These are phyloP conservation scores for Ophiostoma australiae DNA, from an alignment of 2,329 filamentous ascomycete genomes.

Conservation along the genomic window DNA sequence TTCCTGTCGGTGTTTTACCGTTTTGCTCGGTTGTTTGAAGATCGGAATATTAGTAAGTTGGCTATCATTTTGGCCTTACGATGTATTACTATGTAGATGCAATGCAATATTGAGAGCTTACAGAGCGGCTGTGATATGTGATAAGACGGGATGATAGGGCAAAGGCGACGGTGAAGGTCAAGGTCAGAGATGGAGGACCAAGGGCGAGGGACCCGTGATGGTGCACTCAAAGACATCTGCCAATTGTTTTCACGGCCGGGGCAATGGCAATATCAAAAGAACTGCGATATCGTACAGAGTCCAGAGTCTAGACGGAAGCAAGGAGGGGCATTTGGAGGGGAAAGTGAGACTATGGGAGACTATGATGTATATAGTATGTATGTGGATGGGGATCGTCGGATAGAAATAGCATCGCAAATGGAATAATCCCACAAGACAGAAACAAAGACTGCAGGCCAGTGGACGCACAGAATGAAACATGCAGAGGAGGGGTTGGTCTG, in stretches of 20 bases:
- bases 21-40: not conserved
- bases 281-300: not conserved
- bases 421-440: not conserved
- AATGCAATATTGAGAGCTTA: too few species aligned
- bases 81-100: too few species aligned
- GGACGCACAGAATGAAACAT: conserved; percentile 2
- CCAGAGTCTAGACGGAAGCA: not conserved
- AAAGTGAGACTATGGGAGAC: not conserved
- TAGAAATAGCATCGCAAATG: conserved; percentile 8
- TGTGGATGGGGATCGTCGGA: not conserved
- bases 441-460: not conserved
- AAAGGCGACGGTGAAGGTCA: not conserved
- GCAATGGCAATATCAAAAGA: not conserved
- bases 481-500: not conserved
- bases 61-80: too few species aligned
- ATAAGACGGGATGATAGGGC: not conserved
- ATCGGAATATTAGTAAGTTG: not conserved
- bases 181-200: not conserved
- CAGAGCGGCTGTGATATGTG: not conserved
- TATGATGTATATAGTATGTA: not conserved
- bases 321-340: conserved; percentile 9
- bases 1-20: not conserved
- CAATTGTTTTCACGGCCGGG: too few species aligned
- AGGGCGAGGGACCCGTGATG: not conserved
- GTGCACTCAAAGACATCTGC: not conserved